Evolutionary conservation across 2,329 filamentous ascomycete genomes (phyloP).

Genomic region (Cytospora chrysosperma): DNA sequence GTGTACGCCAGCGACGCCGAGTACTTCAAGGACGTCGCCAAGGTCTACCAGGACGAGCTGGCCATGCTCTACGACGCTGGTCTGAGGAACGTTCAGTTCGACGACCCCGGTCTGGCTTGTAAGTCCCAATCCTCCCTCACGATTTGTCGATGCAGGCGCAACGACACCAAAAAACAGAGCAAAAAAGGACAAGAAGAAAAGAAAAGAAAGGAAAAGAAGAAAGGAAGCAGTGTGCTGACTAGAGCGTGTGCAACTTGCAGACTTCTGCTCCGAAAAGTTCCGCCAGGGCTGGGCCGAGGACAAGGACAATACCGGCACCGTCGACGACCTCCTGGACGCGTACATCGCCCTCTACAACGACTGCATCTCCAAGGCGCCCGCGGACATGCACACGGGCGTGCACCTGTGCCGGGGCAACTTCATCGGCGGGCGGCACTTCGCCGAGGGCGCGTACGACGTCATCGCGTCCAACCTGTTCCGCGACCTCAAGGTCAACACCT

Average conservation of each 20-base stretch:
- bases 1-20: constrained; percentile 58
- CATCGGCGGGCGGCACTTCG: constrained; percentile 64
- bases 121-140: constrained; percentile 33
- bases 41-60: constrained; percentile 64
- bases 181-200: no score
- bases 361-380: constrained; percentile 59
- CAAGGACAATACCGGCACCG: constrained; percentile 63
- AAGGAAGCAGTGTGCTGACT: neutral
- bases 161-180: neutral
- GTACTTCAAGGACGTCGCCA: constrained; percentile 65
- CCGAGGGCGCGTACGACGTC: constrained; percentile 64
- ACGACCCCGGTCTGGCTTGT: constrained; percentile 68
- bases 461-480: constrained; percentile 67
- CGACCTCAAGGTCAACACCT: constrained; percentile 62
- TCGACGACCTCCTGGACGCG: constrained; percentile 69
- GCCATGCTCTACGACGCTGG: constrained; percentile 61
- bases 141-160: no score
- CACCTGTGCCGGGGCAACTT: constrained; percentile 73
- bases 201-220: no score
- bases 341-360: constrained; percentile 80
- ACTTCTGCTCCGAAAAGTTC: constrained; percentile 74
- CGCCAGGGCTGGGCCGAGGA: constrained; percentile 68
- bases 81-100: constrained; percentile 65
- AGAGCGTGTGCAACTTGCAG: constrained; percentile 36
- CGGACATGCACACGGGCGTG: constrained; percentile 73